A percentile compares a stretch with the other conserved stretches of the same genome.
phyloP scores from a whole-genome alignment of 2,329 filamentous ascomycete genomes.

The Teratosphaeriaceae sp. region DNA sequence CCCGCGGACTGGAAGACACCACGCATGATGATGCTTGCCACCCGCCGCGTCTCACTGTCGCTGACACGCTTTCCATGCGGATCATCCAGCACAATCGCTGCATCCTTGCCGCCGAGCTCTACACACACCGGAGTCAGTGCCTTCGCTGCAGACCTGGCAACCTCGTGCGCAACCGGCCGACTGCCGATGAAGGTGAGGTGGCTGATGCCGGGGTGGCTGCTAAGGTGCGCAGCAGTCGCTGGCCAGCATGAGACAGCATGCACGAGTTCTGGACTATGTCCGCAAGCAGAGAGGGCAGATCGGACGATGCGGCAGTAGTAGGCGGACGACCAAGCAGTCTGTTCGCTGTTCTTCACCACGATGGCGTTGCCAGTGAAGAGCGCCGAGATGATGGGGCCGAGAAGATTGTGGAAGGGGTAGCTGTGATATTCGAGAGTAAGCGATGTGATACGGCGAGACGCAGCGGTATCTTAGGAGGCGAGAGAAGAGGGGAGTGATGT shows the following conservation, averaged over 20 bases:
- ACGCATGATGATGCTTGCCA: conserved; percentile 78
- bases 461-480: background rate
- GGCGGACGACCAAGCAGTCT: conserved; percentile 83
- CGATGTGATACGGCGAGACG: background rate
- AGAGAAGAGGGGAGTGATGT: background rate
- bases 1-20: conserved; percentile 93
- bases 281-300: conserved; percentile 72
- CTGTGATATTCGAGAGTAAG: conserved; percentile 10
- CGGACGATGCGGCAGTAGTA: conserved; percentile 78
- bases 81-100: conserved; percentile 82
- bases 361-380: conserved; percentile 89
- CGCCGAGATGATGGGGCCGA: conserved; percentile 83
- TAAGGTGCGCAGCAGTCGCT: conserved; percentile 69
- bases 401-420: conserved; percentile 74
- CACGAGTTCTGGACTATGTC: conserved; percentile 72
- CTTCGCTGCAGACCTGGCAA: conserved; percentile 79
- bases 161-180: conserved; percentile 75
- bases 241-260: conserved; percentile 88
- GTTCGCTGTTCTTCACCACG: conserved; percentile 89
- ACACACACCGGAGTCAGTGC: conserved; percentile 80
- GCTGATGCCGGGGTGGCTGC: conserved; percentile 73
- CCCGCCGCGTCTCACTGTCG: conserved; percentile 53
- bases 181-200: conserved; percentile 98
- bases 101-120: conserved; percentile 93
- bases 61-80: conserved; percentile 35